These are phyloP conservation scores for Phytopythium vexans DNA, from an alignment of 352 stramenopile genomes.

Conservation along the genomic window DNA sequence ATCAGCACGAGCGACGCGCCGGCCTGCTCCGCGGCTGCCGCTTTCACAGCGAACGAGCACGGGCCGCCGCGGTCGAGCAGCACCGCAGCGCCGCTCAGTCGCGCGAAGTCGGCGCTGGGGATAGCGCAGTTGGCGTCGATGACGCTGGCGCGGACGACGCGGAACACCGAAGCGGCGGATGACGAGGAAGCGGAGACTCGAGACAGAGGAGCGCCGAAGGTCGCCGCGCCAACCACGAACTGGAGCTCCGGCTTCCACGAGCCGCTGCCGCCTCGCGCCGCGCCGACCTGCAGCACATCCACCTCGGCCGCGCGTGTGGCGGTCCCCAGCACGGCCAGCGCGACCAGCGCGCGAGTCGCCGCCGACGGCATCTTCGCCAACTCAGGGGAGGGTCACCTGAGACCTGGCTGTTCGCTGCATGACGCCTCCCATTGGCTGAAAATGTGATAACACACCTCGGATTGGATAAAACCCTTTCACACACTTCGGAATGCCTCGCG, in stretches of 20 bases:
- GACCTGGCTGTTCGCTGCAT: no score
- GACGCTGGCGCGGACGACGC: slow-evolving; percentile 11
- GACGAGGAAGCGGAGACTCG: slow-evolving; percentile 13
- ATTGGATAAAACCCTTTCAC: neutral
- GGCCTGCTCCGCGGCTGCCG: slow-evolving; percentile 25
- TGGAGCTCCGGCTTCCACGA: slow-evolving; percentile 16
- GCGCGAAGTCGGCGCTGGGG: neutral
- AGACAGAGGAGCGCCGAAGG: slow-evolving; percentile 24
- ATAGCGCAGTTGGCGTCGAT: slow-evolving; percentile 14
- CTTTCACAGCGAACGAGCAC: slow-evolving; percentile 54
- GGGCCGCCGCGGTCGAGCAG: slow-evolving; percentile 40
- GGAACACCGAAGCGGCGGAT: slow-evolving; percentile 7
- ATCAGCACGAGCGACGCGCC: slow-evolving; percentile 43
- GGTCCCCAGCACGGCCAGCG: slow-evolving; percentile 7
- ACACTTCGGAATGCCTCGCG: neutral
- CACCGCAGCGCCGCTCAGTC: slow-evolving; percentile 18
- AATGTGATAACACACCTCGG: neutral
- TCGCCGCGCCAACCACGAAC: slow-evolving; percentile 21
- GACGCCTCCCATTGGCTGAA: no score
- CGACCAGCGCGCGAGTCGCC: neutral
- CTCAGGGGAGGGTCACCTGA: neutral
- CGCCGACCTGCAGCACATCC: slow-evolving; percentile 26
- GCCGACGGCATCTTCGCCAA: neutral
- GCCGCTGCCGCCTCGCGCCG: neutral
- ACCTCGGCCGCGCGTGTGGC: neutral